Evolutionary conservation across 1,139 yeast species (phyloP).

Genomic region (Suhomyces guaymorum): DNA sequence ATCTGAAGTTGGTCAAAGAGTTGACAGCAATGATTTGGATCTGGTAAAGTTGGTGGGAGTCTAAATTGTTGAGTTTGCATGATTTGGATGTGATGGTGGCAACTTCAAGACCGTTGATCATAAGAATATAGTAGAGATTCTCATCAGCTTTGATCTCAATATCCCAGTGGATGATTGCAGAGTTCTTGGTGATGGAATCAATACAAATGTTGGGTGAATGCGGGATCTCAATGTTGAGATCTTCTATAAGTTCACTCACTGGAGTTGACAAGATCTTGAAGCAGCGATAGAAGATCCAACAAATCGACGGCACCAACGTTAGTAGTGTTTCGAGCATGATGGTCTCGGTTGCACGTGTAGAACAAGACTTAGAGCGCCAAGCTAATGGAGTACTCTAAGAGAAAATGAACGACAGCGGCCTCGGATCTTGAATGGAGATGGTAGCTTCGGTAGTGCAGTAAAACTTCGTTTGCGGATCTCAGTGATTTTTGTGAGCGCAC

Average conservation of each 20-base stretch:
- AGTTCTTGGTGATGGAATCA: conserved; percentile 33
- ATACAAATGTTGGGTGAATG: conserved; percentile 43
- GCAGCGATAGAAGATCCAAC: conserved; percentile 47
- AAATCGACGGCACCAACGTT: conserved; percentile 44
- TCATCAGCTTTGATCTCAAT: conserved; percentile 35
- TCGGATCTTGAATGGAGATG: no score
- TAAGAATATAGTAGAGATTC: conserved; percentile 35
- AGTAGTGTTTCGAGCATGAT: conserved; percentile 43
- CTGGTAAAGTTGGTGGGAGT: conserved; percentile 32
- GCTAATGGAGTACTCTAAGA: no score
- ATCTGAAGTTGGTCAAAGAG: conserved; percentile 36
- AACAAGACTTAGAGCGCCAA: no score
- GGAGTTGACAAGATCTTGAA: conserved; percentile 39
- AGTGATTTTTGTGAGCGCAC: neutral
- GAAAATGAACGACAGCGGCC: no score
- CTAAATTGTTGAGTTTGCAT: conserved; percentile 39
- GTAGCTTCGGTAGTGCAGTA: neutral
- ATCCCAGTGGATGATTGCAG: conserved; percentile 48
- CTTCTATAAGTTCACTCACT: conserved; percentile 37
- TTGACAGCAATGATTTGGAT: conserved; percentile 45
- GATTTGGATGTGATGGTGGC: conserved; percentile 41
- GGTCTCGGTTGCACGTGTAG: no score
- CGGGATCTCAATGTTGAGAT: conserved; percentile 44
- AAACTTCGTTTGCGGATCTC: neutral
- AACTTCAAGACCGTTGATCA: conserved; percentile 41